A percentile compares a stretch with the other conserved stretches of the same genome.
phyloP scores from a whole-genome alignment of 371 early-diverging fungal species.

The Synchytrium microbalum region DNA sequence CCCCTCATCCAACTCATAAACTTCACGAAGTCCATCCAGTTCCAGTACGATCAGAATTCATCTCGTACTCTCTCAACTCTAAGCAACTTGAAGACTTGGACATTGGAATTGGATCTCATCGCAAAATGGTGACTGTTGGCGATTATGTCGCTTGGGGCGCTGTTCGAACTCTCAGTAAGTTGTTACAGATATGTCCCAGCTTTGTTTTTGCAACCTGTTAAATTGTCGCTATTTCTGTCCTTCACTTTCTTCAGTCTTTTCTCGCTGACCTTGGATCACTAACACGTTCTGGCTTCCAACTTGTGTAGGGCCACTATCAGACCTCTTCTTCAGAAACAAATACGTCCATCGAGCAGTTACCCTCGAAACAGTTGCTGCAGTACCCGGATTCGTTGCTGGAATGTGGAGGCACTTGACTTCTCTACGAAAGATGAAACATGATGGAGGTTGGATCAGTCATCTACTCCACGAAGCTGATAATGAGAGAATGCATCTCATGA shows the following conservation, averaged over 20 bases:
- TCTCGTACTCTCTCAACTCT: neutral
- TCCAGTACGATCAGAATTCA: neutral
- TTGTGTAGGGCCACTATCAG: neutral
- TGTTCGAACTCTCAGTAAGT: neutral
- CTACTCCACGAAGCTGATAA: constrained; percentile 84
- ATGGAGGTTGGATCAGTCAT: constrained; percentile 6
- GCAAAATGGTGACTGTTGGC: no score
- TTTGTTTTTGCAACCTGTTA: neutral
- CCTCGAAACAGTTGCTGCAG: constrained; percentile 61
- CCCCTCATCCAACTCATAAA: no score
- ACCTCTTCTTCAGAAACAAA: constrained; percentile 3
- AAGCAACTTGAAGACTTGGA: constrained; percentile 1
- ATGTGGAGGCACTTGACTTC: constrained; percentile 78
- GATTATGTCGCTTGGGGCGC: neutral
- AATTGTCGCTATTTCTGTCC: neutral
- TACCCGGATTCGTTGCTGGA: constrained; percentile 88
- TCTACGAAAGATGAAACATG: constrained; percentile 71
- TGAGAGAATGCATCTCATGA: constrained; percentile 80
- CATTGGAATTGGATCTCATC: neutral
- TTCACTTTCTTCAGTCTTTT: neutral
- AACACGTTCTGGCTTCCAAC: neutral
- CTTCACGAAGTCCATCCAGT: constrained; percentile 2
- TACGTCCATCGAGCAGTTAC: constrained; percentile 5
- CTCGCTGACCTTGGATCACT: neutral
- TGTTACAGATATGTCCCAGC: neutral